Evolutionary conservation across 805 yeast species (phyloP).

Genomic region (Lachancea sp.): DNA sequence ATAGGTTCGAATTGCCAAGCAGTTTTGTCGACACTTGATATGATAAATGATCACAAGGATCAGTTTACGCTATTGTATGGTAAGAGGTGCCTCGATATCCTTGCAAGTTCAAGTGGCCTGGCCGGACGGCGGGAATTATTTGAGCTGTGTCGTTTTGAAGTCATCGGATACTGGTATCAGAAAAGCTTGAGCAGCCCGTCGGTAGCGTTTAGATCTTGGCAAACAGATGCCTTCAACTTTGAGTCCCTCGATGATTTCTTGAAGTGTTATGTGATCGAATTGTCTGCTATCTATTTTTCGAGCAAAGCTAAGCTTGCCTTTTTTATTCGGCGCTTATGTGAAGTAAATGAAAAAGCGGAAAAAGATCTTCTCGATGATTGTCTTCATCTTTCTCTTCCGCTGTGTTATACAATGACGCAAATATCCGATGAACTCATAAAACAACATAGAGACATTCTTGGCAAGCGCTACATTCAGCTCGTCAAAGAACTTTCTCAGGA

Average conservation of each 20-base stretch:
- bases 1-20: conserved; percentile 19
- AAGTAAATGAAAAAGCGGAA: conserved; percentile 8
- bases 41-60: conserved; percentile 10
- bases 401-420: conserved; percentile 16
- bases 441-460: conserved; percentile 10
- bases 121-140: conserved; percentile 14
- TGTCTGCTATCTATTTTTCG: conserved; percentile 19
- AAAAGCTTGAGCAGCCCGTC: conserved; percentile 1
- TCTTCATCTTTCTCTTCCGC: conserved; percentile 16
- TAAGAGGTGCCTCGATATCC: not conserved
- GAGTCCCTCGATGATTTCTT: conserved; percentile 13
- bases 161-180: conserved; percentile 19
- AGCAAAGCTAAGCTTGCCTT: conserved; percentile 9
- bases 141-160: conserved; percentile 20
- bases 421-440: conserved; percentile 11
- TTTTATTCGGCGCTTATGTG: conserved; percentile 11
- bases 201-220: conserved; percentile 13
- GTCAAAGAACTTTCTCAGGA: conserved; percentile 3
- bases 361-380: conserved; percentile 13
- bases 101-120: conserved; percentile 4
- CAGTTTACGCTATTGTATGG: conserved; percentile 20
- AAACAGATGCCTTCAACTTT: conserved; percentile 20
- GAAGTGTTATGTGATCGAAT: conserved; percentile 14
- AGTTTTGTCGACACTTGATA: conserved; percentile 14
- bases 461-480: conserved; percentile 6